These are phyloP conservation scores for Talaromyces liani DNA, from an alignment of 495 filamentous ascomycete species.

Conservation along the genomic window DNA sequence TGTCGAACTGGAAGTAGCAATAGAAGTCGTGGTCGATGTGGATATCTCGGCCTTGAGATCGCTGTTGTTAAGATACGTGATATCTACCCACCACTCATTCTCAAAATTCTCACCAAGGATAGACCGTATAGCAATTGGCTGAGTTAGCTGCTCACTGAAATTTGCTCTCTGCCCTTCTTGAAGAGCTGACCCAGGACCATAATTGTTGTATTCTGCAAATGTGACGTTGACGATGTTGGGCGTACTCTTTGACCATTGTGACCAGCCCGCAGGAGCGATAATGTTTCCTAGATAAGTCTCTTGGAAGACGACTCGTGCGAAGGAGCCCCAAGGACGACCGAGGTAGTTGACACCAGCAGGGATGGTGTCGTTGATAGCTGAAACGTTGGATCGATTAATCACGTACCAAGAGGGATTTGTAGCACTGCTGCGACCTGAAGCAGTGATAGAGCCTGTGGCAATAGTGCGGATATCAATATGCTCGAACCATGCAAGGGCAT, in stretches of 20 bases:
- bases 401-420: constrained; percentile 54
- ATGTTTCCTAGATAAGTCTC: constrained; percentile 45
- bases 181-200: constrained; percentile 10
- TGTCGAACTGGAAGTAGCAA: neutral
- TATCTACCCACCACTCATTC: constrained; percentile 8
- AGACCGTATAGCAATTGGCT: neutral
- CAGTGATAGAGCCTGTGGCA: constrained; percentile 43
- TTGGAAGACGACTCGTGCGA: constrained; percentile 60
- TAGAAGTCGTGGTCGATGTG: neutral
- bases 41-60: neutral
- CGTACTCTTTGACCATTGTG: constrained; percentile 12
- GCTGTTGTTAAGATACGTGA: neutral
- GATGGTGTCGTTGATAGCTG: constrained; percentile 35
- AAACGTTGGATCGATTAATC: constrained; percentile 49
- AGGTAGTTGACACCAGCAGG: constrained; percentile 53
- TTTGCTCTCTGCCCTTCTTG: constrained; percentile 1
- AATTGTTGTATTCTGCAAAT: constrained; percentile 15
- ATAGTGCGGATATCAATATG: constrained; percentile 50
- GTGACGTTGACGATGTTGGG: constrained; percentile 12
- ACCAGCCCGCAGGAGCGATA: constrained; percentile 57
- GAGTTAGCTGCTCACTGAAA: constrained; percentile 3
- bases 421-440: constrained; percentile 46
- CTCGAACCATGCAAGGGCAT: constrained; percentile 58
- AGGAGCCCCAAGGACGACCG: constrained; percentile 59
- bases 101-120: constrained; percentile 5